These are phyloP conservation scores for Amanita molliuscula DNA, from an alignment of 768 basidiomycete genomes.

Conservation along the genomic window DNA sequence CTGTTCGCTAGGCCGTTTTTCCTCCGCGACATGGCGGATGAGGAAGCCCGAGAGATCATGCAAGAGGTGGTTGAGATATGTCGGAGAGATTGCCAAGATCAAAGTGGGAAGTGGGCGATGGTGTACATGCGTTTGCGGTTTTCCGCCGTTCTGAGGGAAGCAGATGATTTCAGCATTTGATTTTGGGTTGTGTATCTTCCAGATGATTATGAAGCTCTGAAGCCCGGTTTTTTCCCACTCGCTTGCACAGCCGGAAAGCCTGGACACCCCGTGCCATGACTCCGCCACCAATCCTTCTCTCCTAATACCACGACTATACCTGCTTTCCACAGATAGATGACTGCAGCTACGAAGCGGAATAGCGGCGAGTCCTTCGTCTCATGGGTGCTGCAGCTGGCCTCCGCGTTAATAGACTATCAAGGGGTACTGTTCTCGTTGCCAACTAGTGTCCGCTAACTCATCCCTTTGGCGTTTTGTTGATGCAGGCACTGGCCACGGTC, in stretches of 20 bases:
- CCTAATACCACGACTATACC: background rate
- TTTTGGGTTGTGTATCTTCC: background rate
- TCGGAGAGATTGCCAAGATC: conserved; percentile 45
- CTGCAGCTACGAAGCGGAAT: background rate
- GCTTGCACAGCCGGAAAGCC: background rate
- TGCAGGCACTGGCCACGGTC: conserved; percentile 37
- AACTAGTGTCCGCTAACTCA: background rate
- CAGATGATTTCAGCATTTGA: background rate
- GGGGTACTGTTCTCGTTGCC: background rate
- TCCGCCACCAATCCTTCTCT: background rate
- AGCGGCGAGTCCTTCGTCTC: background rate
- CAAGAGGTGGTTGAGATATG: conserved; percentile 49
- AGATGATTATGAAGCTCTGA: background rate
- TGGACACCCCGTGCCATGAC: background rate
- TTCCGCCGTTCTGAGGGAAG: conserved; percentile 31
- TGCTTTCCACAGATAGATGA: background rate
- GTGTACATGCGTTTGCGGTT: conserved; percentile 69
- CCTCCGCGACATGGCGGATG: conserved; percentile 39
- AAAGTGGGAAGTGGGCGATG: conserved; percentile 53
- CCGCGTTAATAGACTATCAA: conserved; percentile 5
- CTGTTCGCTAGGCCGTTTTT: conserved; percentile 57
- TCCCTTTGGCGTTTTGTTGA: background rate
- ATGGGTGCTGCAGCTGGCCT: background rate
- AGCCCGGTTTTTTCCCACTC: no score
- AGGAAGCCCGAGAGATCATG: conserved; percentile 50